Base-by-base conservation (phyloP, 1,284 basidiomycete species). In the Coniophora puteana region DNA sequence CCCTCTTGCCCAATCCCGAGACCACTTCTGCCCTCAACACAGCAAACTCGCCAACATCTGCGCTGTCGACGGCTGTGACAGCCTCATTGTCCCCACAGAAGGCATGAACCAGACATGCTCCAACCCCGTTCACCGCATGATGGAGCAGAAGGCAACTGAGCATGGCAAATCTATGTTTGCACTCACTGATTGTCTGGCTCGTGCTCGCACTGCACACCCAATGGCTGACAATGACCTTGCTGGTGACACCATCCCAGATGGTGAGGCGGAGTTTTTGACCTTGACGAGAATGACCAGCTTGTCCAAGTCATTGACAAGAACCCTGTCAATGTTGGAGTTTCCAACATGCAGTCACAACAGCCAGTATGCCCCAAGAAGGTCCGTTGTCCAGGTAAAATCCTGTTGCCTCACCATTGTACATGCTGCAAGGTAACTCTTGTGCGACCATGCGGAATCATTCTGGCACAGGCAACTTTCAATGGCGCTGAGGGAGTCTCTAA, bases 401-500 rank as follows among this genome's bases (percentile, higher is more conserved):
- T 40, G 4, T 59, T 55, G 40, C 49, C 47, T 2, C 36, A 51
- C 1, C 23, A 23, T 5, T 41, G 51, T 4, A 57, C 53, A 1
- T 55, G 59, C 37, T 60, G 60, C 33, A 56, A 60, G 34, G 46
- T 58, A 30, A 25, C 53, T 1, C 34, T 48, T 28, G 45, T 54
- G 6, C 23, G 34, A 3, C 29, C 29, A n/a, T 31, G 29, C 20
- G 57, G 53, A 1, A 40, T 61, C 1, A 57, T 62, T 28, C 10
- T 51, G 14, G 43, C 38, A 10, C 40, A 53, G 0, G 57, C 44
- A 17, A 61, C 57, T 0, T 51, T 61, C 20, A 61, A 48, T 41
- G 44, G 50, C 5, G 50, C 60, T 5, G 57, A 65, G 35, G 54
- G 51, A 0, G 38, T 54, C 5, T 40, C 44, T 3, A 43, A 34